Base-by-base conservation (phyloP, 306 rosid species). In the Cicer yamashitae region DNA sequence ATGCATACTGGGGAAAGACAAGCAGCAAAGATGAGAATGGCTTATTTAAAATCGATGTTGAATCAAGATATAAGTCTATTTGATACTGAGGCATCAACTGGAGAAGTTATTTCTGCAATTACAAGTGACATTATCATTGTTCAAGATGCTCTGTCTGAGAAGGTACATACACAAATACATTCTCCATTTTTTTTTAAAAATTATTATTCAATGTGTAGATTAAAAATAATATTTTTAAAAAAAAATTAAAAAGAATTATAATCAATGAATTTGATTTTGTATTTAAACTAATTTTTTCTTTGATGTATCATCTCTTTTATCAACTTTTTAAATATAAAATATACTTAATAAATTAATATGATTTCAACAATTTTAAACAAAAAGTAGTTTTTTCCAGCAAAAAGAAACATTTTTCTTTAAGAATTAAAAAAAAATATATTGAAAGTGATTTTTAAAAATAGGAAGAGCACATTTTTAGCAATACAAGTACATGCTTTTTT, bases 21-120 rank as follows among this genome's bases (percentile, higher is more conserved):
- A 82, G 96, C 94, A 25, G 96, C 96, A 44, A 94, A 94, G 69
- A 94, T 94, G 96, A 91, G 98, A 79, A 86, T 94, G 97, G 98
- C 96, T 34, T 94, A 94, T 85, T 76, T 94, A 78, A 91, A 82
- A 44, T 82, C 97, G 12, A 91, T 94, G 98, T 46, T 94, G 63
- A 91, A 76, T 81, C 97, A 94, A 87, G 98, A 94, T 71, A 90
- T 94, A 11, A 91, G 97, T 50, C 83, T 94, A 7, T 94, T 91
- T 75, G 98, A 94, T 76, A 91, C 97, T 0, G 97, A 91, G 63
- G 88, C 97, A 38, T 90, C 98, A 20, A 94, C 97, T 0, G 97
- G 98, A 62, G 91, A 94, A 69, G 98, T 94, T 6, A 90, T 94
- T 74, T 84, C 97, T 57, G 91, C 98, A 11, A 90, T 94, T 14